phyloP scores from a whole-genome alignment of 495 filamentous ascomycete genomes.

The Penicillium paxilli region DNA sequence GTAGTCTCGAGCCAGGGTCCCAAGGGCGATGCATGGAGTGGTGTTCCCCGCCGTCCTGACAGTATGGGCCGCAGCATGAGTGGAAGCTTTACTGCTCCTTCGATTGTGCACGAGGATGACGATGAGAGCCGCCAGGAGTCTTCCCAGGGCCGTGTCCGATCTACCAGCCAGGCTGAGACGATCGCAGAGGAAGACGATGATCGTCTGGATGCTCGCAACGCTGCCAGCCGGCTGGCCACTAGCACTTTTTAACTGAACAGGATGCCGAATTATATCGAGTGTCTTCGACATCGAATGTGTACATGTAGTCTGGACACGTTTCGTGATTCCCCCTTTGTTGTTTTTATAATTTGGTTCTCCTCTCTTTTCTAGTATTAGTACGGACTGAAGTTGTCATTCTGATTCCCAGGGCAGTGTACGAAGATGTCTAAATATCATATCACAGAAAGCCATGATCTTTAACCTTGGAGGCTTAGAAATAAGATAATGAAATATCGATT shows the following conservation, averaged over 20 bases:
- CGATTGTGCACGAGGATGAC: slow-evolving; percentile 40
- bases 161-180: slow-evolving; percentile 56
- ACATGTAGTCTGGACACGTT: slow-evolving; percentile 28
- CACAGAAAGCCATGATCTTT: neutral
- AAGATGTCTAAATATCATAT: neutral
- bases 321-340: slow-evolving; percentile 30
- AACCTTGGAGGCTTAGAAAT: no score
- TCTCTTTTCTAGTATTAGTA: neutral
- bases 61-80: slow-evolving; percentile 75
- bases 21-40: slow-evolving; percentile 96
- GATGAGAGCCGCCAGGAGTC: slow-evolving; percentile 38
- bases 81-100: slow-evolving; percentile 58
- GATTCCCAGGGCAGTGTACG: neutral
- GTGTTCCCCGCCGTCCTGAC: slow-evolving; percentile 79
- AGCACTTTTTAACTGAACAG: slow-evolving; percentile 78
- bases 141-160: slow-evolving; percentile 56
- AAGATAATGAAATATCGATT: no score
- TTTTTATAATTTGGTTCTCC: slow-evolving; percentile 10
- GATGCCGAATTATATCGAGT: slow-evolving; percentile 12
- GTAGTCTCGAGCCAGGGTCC: slow-evolving; percentile 86
- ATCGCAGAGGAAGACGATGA: slow-evolving; percentile 89
- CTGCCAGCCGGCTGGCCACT: slow-evolving; percentile 86
- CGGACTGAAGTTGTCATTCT: neutral
- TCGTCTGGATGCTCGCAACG: slow-evolving; percentile 90
- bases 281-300: slow-evolving; percentile 28